Evolutionary conservation across 106 monocot genomes (phyloP), one percentile per base, ranked within the genome.

Genomic region (Gastrodia elata): DNA sequence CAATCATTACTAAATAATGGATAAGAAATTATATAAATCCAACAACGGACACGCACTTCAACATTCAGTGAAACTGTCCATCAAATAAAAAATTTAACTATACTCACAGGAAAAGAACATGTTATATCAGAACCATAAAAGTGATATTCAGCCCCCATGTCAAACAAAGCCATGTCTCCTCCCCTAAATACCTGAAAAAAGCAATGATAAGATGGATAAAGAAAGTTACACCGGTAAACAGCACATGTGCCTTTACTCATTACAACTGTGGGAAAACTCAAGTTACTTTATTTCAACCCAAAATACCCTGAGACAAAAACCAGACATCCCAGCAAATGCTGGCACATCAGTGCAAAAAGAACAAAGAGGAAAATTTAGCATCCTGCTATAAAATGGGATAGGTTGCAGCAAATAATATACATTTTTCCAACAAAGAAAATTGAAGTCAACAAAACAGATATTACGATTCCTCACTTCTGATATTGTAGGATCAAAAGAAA

Each of bases 41-140:
- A 37, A 37, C 10, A 8, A 0, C 8, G 32, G 30, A n/a, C 4
- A 15, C 13, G 20, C 20, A 20, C 16, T 27, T 2, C 18, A 67
- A 67, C 5, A 67, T 67, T 36, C 67, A 67, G 37, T n/a, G 37
- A 67, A 38, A n/a, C 6, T 6, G 18, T 18, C 36, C 9, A 8
- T 20, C 20, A 37, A 67, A 37, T 38, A 67, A 20, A 67, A 3
- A 37, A 20, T 37, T 36, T 20, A 20, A 37, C 37, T 6, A 36
- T 42, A 84, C 97, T 88, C 65, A 98, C 97, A 78, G 97, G 97
- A 39, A 91, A 98, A 43, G 97, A 98, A 71, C 97, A 98, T 61
- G 97, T 98, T 81, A 98, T 98, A 74, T 98, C 97, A 70, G 97
- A 93, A 80, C 93, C 97, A 87, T 98, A 98, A 81, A 88, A 98